Conservation (phyloP, 176 grass and related monocot species). For the Pharus latifolius region DNA sequence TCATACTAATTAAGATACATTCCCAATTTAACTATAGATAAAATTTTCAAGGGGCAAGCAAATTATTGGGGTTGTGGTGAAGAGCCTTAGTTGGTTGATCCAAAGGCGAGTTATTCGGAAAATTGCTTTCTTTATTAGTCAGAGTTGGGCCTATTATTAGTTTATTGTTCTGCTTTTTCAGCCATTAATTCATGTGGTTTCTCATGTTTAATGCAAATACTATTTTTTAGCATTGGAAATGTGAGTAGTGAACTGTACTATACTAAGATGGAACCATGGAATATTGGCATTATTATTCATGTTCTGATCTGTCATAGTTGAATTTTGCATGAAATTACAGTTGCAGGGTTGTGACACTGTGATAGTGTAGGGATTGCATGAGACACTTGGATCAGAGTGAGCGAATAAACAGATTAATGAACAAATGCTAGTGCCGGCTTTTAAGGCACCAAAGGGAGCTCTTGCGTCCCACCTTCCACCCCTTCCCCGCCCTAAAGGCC, state of each 20-base stretch:
- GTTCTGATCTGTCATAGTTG: background rate
- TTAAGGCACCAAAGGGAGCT: slow-evolving; percentile 12
- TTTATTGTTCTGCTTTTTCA: background rate
- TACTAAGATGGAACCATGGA: background rate
- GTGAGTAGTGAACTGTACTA: slow-evolving; percentile 1
- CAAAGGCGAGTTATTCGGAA: background rate
- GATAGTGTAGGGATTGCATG: slow-evolving; percentile 6
- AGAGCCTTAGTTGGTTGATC: background rate
- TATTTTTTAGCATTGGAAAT: background rate
- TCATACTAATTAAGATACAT: too few species aligned
- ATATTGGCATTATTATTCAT: slow-evolving; percentile 10
- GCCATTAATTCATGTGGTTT: background rate
- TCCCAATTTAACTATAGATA: too few species aligned
- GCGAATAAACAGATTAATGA: slow-evolving; percentile 11
- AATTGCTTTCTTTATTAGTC: slow-evolving; percentile 4
- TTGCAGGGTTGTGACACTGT: background rate
- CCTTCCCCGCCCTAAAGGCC: background rate
- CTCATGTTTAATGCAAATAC: background rate
- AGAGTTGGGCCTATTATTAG: background rate
- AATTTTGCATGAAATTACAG: background rate
- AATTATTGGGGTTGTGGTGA: too few species aligned
- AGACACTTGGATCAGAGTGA: slow-evolving; percentile 6
- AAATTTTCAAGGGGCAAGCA: too few species aligned
- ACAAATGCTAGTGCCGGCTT: slow-evolving; percentile 13
- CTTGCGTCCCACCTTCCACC: slow-evolving; percentile 31